Conservation (phyloP, 2,329 filamentous ascomycete genomes). For the Dactylellina leptospora region DNA sequence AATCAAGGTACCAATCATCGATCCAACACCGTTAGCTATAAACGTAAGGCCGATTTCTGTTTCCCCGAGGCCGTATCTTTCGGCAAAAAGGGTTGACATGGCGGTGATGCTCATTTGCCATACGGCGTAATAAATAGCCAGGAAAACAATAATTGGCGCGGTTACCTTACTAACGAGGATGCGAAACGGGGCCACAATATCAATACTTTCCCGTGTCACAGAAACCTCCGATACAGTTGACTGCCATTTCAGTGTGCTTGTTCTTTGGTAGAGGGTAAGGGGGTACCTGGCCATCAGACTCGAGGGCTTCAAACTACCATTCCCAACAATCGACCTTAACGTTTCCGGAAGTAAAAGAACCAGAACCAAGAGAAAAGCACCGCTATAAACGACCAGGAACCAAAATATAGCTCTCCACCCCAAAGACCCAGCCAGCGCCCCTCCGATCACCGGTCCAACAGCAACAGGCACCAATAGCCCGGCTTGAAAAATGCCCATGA, state of each 20-base stretch:
- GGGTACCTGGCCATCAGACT: neutral
- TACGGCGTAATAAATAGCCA: slow-evolving; percentile 66
- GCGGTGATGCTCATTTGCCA: slow-evolving; percentile 68
- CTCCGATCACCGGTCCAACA: slow-evolving; percentile 71
- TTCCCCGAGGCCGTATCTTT: slow-evolving; percentile 62
- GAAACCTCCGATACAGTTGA: neutral
- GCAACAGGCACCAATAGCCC: slow-evolving; percentile 66
- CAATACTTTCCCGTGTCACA: slow-evolving; percentile 57
- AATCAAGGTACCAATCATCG: slow-evolving; percentile 66
- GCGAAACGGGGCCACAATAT: slow-evolving; percentile 63
- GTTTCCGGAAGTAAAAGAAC: slow-evolving; percentile 65
- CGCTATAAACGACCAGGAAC: slow-evolving; percentile 69
- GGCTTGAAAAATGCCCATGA: slow-evolving; percentile 72
- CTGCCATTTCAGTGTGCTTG: slow-evolving; percentile 4
- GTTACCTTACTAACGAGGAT: slow-evolving; percentile 64
- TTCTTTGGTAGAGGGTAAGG: slow-evolving; percentile 8
- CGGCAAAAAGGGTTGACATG: slow-evolving; percentile 65
- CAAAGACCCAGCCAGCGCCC: slow-evolving; percentile 70
- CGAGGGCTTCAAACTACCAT: neutral
- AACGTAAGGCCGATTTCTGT: slow-evolving; percentile 66
- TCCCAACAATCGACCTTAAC: slow-evolving; percentile 55
- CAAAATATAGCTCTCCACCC: slow-evolving; percentile 75
- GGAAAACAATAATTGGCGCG: slow-evolving; percentile 63
- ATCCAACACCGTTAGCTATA: slow-evolving; percentile 67
- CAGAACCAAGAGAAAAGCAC: slow-evolving; percentile 66